Conservation (phyloP, 768 basidiomycete species). For the Suillus americanus region DNA sequence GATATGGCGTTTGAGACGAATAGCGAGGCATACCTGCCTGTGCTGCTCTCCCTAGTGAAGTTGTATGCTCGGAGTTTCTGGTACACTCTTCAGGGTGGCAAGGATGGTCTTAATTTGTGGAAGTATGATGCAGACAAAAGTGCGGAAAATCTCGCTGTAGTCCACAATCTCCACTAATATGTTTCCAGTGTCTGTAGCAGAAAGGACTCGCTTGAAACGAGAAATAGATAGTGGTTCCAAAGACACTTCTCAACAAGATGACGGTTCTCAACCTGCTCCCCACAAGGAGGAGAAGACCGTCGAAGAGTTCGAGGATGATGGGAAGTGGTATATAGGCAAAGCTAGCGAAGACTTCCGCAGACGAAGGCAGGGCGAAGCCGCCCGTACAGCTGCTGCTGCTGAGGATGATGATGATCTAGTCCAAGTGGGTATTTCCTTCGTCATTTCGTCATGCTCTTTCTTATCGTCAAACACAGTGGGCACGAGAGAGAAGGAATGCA, state of each 20-base stretch:
- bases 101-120: constrained; percentile 70
- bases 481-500: constrained; percentile 67
- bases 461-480: constrained; percentile 54
- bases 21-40: constrained; percentile 85
- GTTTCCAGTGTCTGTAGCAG: constrained; percentile 25
- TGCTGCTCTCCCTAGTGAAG: constrained; percentile 77
- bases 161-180: not conserved
- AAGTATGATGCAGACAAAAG: constrained; percentile 49
- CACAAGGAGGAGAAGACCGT: constrained; percentile 23
- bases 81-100: constrained; percentile 74
- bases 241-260: constrained; percentile 9
- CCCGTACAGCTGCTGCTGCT: constrained; percentile 26
- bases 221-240: constrained; percentile 26
- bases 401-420: constrained; percentile 77
- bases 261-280: constrained; percentile 5
- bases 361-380: constrained; percentile 45
- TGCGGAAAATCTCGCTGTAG: not conserved
- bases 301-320: constrained; percentile 44
- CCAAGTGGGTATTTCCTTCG: constrained; percentile 45
- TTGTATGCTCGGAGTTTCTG: constrained; percentile 83
- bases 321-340: constrained; percentile 82
- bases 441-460: not conserved
- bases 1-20: constrained; percentile 89
- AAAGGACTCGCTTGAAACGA: constrained; percentile 18
- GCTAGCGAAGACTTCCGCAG: constrained; percentile 76